These are phyloP conservation scores for Arthrobotrys conoides DNA, from an alignment of 2,329 filamentous ascomycete species.

Conservation along the genomic window DNA sequence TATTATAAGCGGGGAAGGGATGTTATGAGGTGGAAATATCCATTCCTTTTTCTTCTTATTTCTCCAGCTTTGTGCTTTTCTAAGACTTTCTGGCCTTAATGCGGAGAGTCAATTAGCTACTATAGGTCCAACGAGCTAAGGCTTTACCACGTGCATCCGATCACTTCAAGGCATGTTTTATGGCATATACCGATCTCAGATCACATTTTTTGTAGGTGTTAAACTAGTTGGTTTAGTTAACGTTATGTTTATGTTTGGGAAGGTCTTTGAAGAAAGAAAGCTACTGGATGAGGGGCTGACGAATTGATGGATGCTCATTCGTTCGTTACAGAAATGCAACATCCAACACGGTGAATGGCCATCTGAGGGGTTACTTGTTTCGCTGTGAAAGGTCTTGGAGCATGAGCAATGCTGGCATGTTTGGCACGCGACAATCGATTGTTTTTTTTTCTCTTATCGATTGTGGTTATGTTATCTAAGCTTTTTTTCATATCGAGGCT, in stretches of 20 bases:
- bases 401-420: not conserved
- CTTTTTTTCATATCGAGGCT: slow-evolving; percentile 8
- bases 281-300: too few species aligned
- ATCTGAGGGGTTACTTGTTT: not conserved
- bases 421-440: slow-evolving; percentile 22
- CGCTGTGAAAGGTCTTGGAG: not conserved
- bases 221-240: too few species aligned
- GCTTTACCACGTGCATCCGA: slow-evolving; percentile 8
- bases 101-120: slow-evolving; percentile 15
- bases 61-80: not conserved
- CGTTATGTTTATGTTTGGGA: not conserved
- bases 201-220: not conserved
- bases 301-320: slow-evolving; percentile 22
- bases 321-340: slow-evolving; percentile 25
- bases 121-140: not conserved
- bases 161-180: slow-evolving; percentile 1
- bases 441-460: slow-evolving; percentile 1
- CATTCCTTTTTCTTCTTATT: not conserved
- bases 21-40: slow-evolving; percentile 18
- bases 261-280: not conserved
- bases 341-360: slow-evolving; percentile 12
- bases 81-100: slow-evolving; percentile 13
- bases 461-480: not conserved
- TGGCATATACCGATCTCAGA: slow-evolving; percentile 23
- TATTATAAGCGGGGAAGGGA: not conserved